A percentile compares a stretch with the other conserved stretches of the same genome.
Conservation (phyloP, 2,329 filamentous ascomycete genomes). For the Xylariaceae sp. region DNA sequence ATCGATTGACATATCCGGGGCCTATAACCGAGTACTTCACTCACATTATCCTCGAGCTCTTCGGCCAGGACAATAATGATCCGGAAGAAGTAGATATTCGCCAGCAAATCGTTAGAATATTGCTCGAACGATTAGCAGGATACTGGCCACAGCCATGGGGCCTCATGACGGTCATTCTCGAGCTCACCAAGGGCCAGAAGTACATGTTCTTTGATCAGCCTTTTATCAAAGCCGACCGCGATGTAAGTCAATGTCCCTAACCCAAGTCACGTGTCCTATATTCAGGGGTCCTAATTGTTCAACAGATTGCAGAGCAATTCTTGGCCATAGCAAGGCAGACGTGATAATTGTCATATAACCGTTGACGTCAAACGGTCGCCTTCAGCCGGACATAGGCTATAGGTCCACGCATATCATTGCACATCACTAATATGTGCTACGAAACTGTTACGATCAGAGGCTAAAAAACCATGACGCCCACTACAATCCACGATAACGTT, state of each 20-base stretch:
- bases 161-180: conserved; percentile 78
- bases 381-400: background rate
- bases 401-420: conserved; percentile 3
- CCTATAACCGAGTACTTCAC: conserved; percentile 91
- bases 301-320: conserved; percentile 31
- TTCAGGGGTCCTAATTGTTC: conserved; percentile 4
- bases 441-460: conserved; percentile 3
- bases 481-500: background rate
- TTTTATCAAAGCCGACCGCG: conserved; percentile 84
- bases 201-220: conserved; percentile 90
- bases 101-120: conserved; percentile 82
- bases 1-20: conserved; percentile 88
- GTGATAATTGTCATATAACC: conserved; percentile 10
- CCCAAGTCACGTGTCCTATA: background rate
- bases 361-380: background rate
- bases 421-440: conserved; percentile 5
- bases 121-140: conserved; percentile 82
- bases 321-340: conserved; percentile 28
- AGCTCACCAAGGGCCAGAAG: conserved; percentile 85
- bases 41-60: conserved; percentile 77
- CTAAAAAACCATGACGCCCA: conserved; percentile 3
- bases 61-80: conserved; percentile 68
- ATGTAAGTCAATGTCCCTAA: conserved; percentile 51
- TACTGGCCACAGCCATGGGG: conserved; percentile 97
- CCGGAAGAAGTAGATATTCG: conserved; percentile 78